Conservation (phyloP, 306 rosid species). For the Calophaca sinica region DNA sequence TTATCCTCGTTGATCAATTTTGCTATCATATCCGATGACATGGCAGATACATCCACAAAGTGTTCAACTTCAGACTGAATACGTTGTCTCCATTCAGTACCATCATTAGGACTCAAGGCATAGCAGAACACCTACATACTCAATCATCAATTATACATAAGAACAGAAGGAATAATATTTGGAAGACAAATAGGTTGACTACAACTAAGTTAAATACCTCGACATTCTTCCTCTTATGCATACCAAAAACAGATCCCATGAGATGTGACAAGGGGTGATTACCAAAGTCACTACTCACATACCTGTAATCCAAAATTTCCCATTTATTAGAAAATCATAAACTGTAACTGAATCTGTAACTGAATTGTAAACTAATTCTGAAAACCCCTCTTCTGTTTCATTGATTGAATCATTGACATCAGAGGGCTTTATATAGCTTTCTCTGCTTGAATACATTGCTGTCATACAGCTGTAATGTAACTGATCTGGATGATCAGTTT, state of each 20-base stretch:
- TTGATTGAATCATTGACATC: too few relatives aligned
- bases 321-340: too few relatives aligned
- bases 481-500: too few relatives aligned
- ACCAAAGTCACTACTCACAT: slow-evolving; percentile 63
- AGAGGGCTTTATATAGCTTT: too few relatives aligned
- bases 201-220: slow-evolving; percentile 63
- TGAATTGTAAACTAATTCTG: too few relatives aligned
- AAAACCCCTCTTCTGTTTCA: too few relatives aligned
- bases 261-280: slow-evolving; percentile 79
- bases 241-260: slow-evolving; percentile 97
- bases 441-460: too few relatives aligned
- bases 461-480: too few relatives aligned
- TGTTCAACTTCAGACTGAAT: slow-evolving; percentile 92
- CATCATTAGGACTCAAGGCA: slow-evolving; percentile 94
- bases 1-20: slow-evolving; percentile 85
- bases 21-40: slow-evolving; percentile 92
- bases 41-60: slow-evolving; percentile 87
- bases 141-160: background rate
- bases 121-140: slow-evolving; percentile 86
- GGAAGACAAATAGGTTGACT: slow-evolving; percentile 11
- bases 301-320: slow-evolving; percentile 46
- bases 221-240: slow-evolving; percentile 83
- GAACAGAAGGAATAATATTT: slow-evolving; percentile 1
- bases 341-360: too few relatives aligned
- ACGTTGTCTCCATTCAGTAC: slow-evolving; percentile 95